phyloP scores from a whole-genome alignment of 371 early-diverging fungal genomes.

The Mortierella sp. region DNA sequence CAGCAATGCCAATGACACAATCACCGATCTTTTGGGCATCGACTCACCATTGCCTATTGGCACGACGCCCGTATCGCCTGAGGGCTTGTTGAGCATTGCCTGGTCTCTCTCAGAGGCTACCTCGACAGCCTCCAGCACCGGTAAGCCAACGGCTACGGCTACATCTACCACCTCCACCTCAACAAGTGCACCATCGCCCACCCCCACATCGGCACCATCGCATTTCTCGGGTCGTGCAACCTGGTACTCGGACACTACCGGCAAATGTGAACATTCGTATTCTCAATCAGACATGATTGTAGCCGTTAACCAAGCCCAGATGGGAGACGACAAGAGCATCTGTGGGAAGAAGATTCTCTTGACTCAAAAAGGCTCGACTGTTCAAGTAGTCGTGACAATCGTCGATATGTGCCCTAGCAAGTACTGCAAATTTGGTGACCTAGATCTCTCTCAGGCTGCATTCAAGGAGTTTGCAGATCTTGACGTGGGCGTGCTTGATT shows the following conservation, averaged over 20 bases:
- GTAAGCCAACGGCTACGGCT: slow-evolving; percentile 10
- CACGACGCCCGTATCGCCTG: slow-evolving; percentile 27
- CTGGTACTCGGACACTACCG: slow-evolving; percentile 54
- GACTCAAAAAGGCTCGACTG: slow-evolving; percentile 29
- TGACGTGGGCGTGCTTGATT: slow-evolving; percentile 21
- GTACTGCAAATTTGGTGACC: slow-evolving; percentile 41
- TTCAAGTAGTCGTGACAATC: slow-evolving; percentile 31
- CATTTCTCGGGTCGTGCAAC: slow-evolving; percentile 41
- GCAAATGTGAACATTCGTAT: slow-evolving; percentile 41
- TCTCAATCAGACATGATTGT: slow-evolving; percentile 54
- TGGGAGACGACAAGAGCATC: slow-evolving; percentile 38
- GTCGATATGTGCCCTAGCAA: slow-evolving; percentile 51
- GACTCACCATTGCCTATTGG: neutral
- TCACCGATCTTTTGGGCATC: slow-evolving; percentile 27
- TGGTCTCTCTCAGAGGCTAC: slow-evolving; percentile 44
- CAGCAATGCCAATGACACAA: slow-evolving; percentile 8
- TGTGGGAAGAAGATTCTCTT: slow-evolving; percentile 48
- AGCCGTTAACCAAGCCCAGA: slow-evolving; percentile 49
- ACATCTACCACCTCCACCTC: slow-evolving; percentile 8
- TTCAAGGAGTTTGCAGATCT: slow-evolving; percentile 50
- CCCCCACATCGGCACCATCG: slow-evolving; percentile 8
- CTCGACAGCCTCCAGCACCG: neutral
- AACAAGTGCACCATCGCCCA: slow-evolving; percentile 4
- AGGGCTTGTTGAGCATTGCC: slow-evolving; percentile 30
- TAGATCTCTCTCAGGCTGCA: slow-evolving; percentile 53